Evolutionary conservation across 768 basidiomycete genomes (phyloP).

Genomic region (Vararia minispora): DNA sequence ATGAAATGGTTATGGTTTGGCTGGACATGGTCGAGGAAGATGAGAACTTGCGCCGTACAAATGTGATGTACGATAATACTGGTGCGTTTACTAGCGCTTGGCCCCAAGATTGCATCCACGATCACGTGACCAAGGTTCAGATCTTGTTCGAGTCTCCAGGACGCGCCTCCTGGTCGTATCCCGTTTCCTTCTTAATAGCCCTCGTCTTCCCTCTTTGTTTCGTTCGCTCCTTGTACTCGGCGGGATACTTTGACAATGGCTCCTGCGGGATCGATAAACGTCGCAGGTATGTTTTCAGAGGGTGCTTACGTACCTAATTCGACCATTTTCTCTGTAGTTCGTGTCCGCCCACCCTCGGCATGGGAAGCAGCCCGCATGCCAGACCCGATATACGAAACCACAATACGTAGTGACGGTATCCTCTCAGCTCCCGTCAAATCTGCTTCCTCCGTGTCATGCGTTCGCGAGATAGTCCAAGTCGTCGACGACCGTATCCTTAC

Average conservation of each 20-base stretch:
- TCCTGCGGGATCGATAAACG: constrained; percentile 79
- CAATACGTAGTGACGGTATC: constrained; percentile 76
- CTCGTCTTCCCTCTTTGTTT: not conserved
- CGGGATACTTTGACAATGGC: constrained; percentile 38
- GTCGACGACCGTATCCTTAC: constrained; percentile 92
- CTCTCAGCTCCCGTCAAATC: constrained; percentile 54
- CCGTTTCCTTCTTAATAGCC: not conserved
- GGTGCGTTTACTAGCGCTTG: too few relatives aligned
- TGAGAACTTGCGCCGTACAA: not conserved
- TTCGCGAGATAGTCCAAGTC: constrained; percentile 76
- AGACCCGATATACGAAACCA: constrained; percentile 55
- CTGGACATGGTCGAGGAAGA: constrained; percentile 17
- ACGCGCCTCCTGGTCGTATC: not conserved
- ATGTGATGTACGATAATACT: too few relatives aligned
- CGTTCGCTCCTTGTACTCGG: constrained; percentile 2
- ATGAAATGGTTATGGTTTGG: constrained; percentile 35
- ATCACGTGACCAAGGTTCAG: not conserved
- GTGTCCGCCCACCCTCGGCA: constrained; percentile 78
- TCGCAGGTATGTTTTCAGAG: constrained; percentile 47
- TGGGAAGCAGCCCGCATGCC: constrained; percentile 84
- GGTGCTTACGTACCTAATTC: not conserved
- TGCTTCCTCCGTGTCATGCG: constrained; percentile 39
- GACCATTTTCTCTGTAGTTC: constrained; percentile 39
- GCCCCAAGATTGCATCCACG: not conserved
- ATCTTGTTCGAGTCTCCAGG: not conserved